A percentile compares a stretch with the other conserved stretches of the same genome.
These are phyloP conservation scores for Bremia lactucae DNA, from an alignment of 352 stramenopile species.

Conservation along the genomic window DNA sequence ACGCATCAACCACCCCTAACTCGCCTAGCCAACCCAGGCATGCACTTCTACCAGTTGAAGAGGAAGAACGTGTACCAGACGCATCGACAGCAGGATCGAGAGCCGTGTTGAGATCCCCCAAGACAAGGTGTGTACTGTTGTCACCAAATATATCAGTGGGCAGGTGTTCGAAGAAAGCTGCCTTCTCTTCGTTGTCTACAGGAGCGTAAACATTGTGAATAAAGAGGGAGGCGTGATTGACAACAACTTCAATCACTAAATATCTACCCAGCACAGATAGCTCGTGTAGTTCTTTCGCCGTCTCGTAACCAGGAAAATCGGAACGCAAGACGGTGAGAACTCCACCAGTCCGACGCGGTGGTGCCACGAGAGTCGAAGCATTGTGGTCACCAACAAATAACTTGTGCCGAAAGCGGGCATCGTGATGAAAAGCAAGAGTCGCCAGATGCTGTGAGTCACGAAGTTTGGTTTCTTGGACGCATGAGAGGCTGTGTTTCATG, in stretches of 20 bases:
- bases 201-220: neutral
- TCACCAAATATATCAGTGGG: neutral
- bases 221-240: neutral
- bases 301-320: no score
- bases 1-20: neutral
- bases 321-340: no score
- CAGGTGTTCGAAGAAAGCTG: neutral
- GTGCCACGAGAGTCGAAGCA: no score
- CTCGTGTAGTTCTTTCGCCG: neutral
- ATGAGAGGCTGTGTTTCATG: neutral
- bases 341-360: no score
- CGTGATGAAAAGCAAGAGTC: neutral
- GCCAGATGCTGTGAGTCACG: neutral
- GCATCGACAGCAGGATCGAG: neutral
- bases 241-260: neutral
- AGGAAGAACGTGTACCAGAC: neutral
- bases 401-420: no score
- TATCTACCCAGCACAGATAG: neutral
- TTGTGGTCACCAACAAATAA: no score
- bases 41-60: neutral
- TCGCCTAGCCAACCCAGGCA: neutral
- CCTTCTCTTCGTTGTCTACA: neutral
- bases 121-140: neutral
- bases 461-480: neutral
- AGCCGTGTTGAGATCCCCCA: neutral